Base-by-base conservation (phyloP, 169 alveolate genomes). In the Eimeria maxima region DNA sequence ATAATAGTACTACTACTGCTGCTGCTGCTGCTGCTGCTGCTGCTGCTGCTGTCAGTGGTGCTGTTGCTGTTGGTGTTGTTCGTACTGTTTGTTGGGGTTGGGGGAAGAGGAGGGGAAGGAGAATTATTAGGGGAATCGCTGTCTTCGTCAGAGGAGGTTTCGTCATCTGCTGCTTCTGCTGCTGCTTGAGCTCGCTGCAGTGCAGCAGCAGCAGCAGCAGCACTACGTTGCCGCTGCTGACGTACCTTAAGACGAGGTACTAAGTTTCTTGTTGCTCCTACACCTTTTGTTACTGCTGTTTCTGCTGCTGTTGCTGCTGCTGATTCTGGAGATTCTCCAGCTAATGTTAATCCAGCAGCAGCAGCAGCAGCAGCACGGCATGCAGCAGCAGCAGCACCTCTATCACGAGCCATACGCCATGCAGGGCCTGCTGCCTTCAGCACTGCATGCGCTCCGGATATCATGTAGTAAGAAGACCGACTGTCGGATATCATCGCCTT, bases 321-420 rank as follows among this genome's bases (percentile, higher is more conserved):
- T 53, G 20, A 69, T 8, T 13, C 11, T 20, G 67, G 73, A 24
- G 90, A 81, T 13, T 27, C 73, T 5, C 73, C 71, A 1, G 90
- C 90, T 10, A 50, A 10, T 1, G 90, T 81, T 6, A 50, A 47
- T 45, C 33, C 71, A 3, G 90, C 90, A 53, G 90, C 90, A 53
- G 71, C 90, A 81, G 53, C 73, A 81, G 90, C 90, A 50, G 90
- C 90, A 81, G 90, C 90, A 8, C 57, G 57, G 11, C 57, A 50
- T 7, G 57, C 57, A 50, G 57, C 57, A 50, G 11, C 57, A 76
- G 87, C 42, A 20, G 87, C 87, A 0, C 65, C 55, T 20, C 42
- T 76, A 29, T 45, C 87, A 5, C 65, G 33, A 76, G 87, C 87
- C 44, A 18, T 20, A 10, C 18, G 57, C 87, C 87, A 76, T 14